Conservation (phyloP, 352 stramenopile species). For the Pythium guiyangense region DNA sequence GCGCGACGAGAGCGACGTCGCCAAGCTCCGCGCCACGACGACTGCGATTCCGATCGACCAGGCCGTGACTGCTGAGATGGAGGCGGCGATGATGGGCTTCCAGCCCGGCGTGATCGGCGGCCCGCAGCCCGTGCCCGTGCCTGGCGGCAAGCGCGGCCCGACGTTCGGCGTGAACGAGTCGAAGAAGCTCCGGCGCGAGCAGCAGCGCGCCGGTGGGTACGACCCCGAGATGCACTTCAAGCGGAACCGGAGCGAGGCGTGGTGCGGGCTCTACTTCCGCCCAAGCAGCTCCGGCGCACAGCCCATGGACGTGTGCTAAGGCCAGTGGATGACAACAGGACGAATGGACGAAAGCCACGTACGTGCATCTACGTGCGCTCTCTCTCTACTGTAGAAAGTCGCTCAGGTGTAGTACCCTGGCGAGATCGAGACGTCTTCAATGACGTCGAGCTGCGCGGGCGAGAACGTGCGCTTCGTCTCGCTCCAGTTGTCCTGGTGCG, state of each 20-base stretch:
- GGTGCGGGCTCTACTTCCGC: conserved; percentile 71
- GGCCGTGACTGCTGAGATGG: conserved; percentile 84
- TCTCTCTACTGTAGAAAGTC: conserved; percentile 8
- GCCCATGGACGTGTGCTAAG: conserved; percentile 52
- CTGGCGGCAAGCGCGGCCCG: conserved; percentile 72
- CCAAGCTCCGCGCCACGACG: conserved; percentile 66
- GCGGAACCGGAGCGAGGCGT: conserved; percentile 75
- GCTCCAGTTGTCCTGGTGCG: conserved; percentile 81
- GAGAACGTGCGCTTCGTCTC: conserved; percentile 68
- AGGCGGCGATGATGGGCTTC: conserved; percentile 87
- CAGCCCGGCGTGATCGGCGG: conserved; percentile 69
- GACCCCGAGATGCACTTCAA: conserved; percentile 75
- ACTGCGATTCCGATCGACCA: conserved; percentile 84
- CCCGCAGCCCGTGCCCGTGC: conserved; percentile 70
- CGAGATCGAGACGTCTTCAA: conserved; percentile 74
- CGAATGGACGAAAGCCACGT: too few relatives aligned
- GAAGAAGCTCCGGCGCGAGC: conserved; percentile 72
- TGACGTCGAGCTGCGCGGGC: conserved; percentile 54
- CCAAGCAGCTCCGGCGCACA: conserved; percentile 21
- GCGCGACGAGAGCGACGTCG: conserved; percentile 73
- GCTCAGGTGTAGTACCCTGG: conserved; percentile 57
- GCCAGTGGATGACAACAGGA: background rate
- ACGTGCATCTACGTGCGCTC: background rate
- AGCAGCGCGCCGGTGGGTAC: conserved; percentile 78
- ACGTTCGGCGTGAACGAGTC: conserved; percentile 77